Base-by-base conservation (phyloP, 768 basidiomycete genomes). In the Suillus hirtellus region DNA sequence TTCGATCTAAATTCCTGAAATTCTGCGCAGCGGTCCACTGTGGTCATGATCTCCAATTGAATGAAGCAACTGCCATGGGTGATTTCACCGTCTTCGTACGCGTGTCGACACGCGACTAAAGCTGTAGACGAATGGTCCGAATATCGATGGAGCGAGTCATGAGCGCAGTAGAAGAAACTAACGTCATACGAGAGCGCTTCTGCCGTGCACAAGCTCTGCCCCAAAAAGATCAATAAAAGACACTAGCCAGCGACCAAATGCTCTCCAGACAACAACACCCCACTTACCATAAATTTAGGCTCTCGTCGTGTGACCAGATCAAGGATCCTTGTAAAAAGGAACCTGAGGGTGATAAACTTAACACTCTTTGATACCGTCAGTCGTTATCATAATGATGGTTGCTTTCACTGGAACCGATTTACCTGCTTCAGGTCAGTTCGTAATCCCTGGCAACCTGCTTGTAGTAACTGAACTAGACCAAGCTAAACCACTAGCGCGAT, bases 271-370 rank as follows among this genome's bases (percentile, higher is more conserved):
- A 43, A 42, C 40, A 42, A 58, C 27, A 27, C 42, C 11, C 38
- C 40, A 21, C 55, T 31, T 38, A 12, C 15, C 15, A 1, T 58
- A 53, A 53, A 53, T 53, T 53, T 53, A 53, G 52, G 52, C 34
- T 53, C 50, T 52, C 52, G 19, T 53, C 52, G 52, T 37, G 52
- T 53, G 52, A 53, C 52, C 34, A 53, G 52, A 53, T 53, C 52
- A 53, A 52, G 27, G 50, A 40, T 58, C 24, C 40, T 56, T 42
- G 11, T 31, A 9, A 35, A n/a, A 53, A 53, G 31, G 31, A 53
- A 34, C 52, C n/a, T n/a, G n/a, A 1, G 5, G 34, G 31, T 53
- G 52, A 53, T 53, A 53, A n/a, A 37, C 35, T 37, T 37, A 27
- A 34, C 17, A 34, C 31, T 53, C 19, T 34, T 40, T 56, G 38